A percentile compares a stretch with the other conserved stretches of the same genome.
Evolutionary conservation across 495 filamentous ascomycete species (phyloP).

Genomic region (Thermothielavioides terrestris): DNA sequence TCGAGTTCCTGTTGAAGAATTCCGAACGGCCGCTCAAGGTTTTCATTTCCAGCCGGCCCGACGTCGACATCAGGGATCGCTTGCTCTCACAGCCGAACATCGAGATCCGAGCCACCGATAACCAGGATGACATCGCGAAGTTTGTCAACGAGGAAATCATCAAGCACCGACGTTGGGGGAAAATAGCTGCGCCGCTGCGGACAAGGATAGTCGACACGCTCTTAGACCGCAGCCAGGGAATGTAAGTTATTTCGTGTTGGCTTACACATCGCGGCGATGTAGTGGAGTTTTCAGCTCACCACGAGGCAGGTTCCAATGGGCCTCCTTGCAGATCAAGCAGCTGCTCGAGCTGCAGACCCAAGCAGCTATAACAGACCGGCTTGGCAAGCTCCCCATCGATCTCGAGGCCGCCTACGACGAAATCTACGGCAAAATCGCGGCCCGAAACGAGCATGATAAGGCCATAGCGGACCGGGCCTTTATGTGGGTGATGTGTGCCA

Average conservation of each 20-base stretch:
- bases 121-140: slow-evolving; percentile 21
- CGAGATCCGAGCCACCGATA: slow-evolving; percentile 28
- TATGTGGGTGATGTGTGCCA: slow-evolving; percentile 29
- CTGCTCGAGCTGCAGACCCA: slow-evolving; percentile 14
- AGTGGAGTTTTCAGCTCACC: background rate
- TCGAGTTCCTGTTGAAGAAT: slow-evolving; percentile 18
- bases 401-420: slow-evolving; percentile 31
- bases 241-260: no score
- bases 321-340: slow-evolving; percentile 30
- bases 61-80: slow-evolving; percentile 23
- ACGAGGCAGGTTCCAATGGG: slow-evolving; percentile 30
- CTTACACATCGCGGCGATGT: background rate
- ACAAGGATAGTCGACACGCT: slow-evolving; percentile 15
- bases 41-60: slow-evolving; percentile 41
- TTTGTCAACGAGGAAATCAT: slow-evolving; percentile 17
- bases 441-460: slow-evolving; percentile 15
- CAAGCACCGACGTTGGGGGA: slow-evolving; percentile 7
- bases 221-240: slow-evolving; percentile 5
- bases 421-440: slow-evolving; percentile 22
- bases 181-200: slow-evolving; percentile 11
- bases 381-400: slow-evolving; percentile 27
- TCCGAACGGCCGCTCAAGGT: slow-evolving; percentile 29
- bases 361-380: slow-evolving; percentile 17
- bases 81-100: slow-evolving; percentile 25
- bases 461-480: slow-evolving; percentile 26